phyloP scores from a whole-genome alignment of 345 rosid genomes.

The Limnanthes douglasii region DNA sequence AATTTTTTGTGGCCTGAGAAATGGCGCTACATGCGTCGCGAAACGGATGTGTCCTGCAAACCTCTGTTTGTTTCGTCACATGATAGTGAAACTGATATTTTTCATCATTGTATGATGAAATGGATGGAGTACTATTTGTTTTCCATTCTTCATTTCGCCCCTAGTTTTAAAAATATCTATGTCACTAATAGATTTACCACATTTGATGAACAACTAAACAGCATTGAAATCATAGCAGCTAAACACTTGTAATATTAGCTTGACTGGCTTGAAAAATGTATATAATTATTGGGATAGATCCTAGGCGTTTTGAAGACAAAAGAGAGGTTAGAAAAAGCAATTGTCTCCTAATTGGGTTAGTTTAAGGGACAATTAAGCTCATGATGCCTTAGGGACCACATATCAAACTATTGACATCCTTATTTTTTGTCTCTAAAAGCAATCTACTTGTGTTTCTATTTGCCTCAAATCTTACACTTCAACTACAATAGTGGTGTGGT shows the following conservation, averaged over 20 bases:
- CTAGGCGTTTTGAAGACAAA: constrained; percentile 24
- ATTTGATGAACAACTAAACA: no score
- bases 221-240: no score
- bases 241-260: no score
- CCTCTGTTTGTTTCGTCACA: no score
- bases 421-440: neutral
- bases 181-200: neutral
- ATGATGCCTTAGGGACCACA: constrained; percentile 21
- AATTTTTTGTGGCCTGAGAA: neutral
- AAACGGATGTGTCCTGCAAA: no score
- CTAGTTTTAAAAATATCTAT: neutral
- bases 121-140: no score
- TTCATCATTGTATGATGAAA: no score
- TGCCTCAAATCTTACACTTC: no score
- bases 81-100: no score
- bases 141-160: neutral
- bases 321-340: constrained; percentile 5
- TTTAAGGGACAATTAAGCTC: constrained; percentile 8
- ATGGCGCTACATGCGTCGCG: no score
- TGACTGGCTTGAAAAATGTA: neutral
- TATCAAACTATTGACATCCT: neutral
- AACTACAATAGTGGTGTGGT: no score
- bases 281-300: constrained; percentile 7
- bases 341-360: constrained; percentile 33
- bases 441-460: no score